Percentiles rank a stretch among this genome's conserved stretches.
Conservation (phyloP, 176 grass and related monocot genomes). For the Bromus sterilis region DNA sequence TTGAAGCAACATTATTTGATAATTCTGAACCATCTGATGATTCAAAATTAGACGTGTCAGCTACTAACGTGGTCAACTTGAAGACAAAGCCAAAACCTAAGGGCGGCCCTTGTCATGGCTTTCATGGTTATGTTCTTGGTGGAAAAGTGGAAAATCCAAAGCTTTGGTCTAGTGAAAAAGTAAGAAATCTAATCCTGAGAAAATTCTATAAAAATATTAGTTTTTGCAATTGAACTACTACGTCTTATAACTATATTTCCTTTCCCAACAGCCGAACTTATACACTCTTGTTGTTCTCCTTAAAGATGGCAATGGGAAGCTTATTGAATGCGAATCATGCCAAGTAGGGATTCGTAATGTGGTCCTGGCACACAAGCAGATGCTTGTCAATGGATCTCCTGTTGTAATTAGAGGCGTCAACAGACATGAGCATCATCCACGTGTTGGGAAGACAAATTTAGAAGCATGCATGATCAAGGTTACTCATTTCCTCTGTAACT, state of each 20-base stretch:
- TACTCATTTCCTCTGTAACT: background rate
- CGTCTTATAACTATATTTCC: slow-evolving; percentile 35
- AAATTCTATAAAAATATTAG: slow-evolving; percentile 10
- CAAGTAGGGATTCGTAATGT: slow-evolving; percentile 89
- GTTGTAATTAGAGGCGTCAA: slow-evolving; percentile 90
- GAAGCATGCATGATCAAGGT: slow-evolving; percentile 99
- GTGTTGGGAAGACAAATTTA: slow-evolving; percentile 84
- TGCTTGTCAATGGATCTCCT: slow-evolving; percentile 91
- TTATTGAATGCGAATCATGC: slow-evolving; percentile 95
- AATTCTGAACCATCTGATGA: slow-evolving; percentile 37
- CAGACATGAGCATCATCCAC: slow-evolving; percentile 94
- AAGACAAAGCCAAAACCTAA: slow-evolving; percentile 38
- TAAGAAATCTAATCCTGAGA: slow-evolving; percentile 27
- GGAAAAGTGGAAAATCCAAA: slow-evolving; percentile 87
- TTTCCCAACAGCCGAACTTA: slow-evolving; percentile 83
- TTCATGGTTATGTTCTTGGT: slow-evolving; percentile 68
- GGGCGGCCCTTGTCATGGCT: slow-evolving; percentile 39
- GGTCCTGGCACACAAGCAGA: slow-evolving; percentile 67
- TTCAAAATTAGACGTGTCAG: slow-evolving; percentile 27
- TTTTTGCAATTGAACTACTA: background rate
- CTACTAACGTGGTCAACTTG: slow-evolving; percentile 51
- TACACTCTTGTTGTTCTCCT: slow-evolving; percentile 90
- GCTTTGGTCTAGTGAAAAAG: slow-evolving; percentile 96
- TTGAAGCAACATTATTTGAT: slow-evolving; percentile 85
- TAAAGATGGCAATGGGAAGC: slow-evolving; percentile 82